Percentiles rank a stretch among this genome's conserved stretches.
phyloP scores from a whole-genome alignment of 2,329 filamentous ascomycete genomes.

The Aspergillus texensis region DNA sequence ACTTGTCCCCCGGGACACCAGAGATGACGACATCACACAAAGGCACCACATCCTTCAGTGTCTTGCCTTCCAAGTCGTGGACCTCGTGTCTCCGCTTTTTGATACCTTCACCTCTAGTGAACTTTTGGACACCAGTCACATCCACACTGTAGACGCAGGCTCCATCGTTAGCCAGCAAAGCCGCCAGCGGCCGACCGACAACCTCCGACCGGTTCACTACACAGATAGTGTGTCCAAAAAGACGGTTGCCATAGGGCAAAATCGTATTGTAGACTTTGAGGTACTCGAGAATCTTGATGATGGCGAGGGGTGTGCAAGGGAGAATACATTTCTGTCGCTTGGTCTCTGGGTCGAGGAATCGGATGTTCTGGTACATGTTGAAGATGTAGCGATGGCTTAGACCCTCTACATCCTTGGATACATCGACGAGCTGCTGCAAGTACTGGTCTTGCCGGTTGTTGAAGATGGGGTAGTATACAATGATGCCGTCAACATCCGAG shows the following conservation, averaged over 20 bases:
- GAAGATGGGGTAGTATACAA: slow-evolving; percentile 99
- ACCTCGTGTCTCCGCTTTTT: slow-evolving; percentile 85
- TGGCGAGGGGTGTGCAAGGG: slow-evolving; percentile 91
- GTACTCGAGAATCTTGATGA: slow-evolving; percentile 96
- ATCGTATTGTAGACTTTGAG: slow-evolving; percentile 96
- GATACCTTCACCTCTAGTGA: slow-evolving; percentile 85
- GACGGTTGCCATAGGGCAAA: slow-evolving; percentile 84
- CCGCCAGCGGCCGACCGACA: slow-evolving; percentile 88
- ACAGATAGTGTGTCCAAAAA: slow-evolving; percentile 92
- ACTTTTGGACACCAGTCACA: slow-evolving; percentile 86
- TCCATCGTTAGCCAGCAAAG: slow-evolving; percentile 92
- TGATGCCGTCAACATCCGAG: slow-evolving; percentile 77
- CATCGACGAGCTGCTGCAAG: slow-evolving; percentile 88
- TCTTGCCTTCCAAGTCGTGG: slow-evolving; percentile 77
- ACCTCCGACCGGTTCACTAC: slow-evolving; percentile 97
- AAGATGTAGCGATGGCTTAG: slow-evolving; percentile 91
- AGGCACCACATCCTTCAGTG: slow-evolving; percentile 77
- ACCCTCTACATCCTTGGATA: slow-evolving; percentile 93
- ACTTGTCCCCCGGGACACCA: slow-evolving; percentile 83
- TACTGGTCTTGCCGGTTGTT: slow-evolving; percentile 89
- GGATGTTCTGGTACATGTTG: slow-evolving; percentile 99
- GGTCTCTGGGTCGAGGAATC: slow-evolving; percentile 74
- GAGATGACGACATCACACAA: slow-evolving; percentile 93
- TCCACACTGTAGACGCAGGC: slow-evolving; percentile 95
- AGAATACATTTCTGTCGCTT: slow-evolving; percentile 84